Conservation (phyloP, 75 land plant genomes). For the Isoetes taiwanensis region DNA sequence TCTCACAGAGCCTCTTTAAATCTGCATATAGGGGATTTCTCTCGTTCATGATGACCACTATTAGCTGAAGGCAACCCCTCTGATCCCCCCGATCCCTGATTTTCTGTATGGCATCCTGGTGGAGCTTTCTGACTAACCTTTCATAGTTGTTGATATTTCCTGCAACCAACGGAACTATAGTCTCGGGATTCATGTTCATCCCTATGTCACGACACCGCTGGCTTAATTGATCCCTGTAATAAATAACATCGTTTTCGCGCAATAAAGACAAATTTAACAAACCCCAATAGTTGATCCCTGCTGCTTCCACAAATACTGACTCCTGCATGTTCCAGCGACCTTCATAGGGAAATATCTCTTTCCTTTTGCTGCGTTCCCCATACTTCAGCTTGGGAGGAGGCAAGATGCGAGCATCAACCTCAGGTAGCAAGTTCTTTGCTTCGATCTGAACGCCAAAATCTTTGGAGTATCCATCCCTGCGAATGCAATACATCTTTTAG, state of each 20-base stretch:
- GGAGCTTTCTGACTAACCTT: too few species aligned
- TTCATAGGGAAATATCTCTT: conserved; percentile 36
- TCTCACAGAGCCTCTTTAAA: too few species aligned
- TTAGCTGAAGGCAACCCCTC: too few species aligned
- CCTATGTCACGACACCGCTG: conserved; percentile 50
- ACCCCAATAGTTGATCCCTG: conserved; percentile 45
- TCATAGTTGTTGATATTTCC: too few species aligned
- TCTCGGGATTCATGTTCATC: conserved; percentile 29
- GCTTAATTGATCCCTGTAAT: conserved; percentile 34
- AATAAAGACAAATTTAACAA: conserved; percentile 62
- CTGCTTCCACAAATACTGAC: conserved; percentile 56
- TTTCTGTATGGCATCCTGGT: too few species aligned
- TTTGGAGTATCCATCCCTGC: conserved; percentile 39
- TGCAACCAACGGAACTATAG: conserved; percentile 25
- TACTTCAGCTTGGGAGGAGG: conserved; percentile 71
- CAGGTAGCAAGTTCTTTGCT: conserved; percentile 49
- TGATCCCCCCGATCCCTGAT: too few species aligned
- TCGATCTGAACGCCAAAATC: conserved; percentile 56
- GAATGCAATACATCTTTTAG: too few species aligned
- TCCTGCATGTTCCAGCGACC: conserved; percentile 58
- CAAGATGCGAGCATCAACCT: conserved; percentile 57
- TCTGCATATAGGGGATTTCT: too few species aligned
- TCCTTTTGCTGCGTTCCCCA: conserved; percentile 39
- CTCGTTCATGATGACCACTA: too few species aligned
- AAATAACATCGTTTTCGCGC: conserved; percentile 34